Conservation (phyloP, 2,329 filamentous ascomycete genomes). For the Venturiaceae sp. region DNA sequence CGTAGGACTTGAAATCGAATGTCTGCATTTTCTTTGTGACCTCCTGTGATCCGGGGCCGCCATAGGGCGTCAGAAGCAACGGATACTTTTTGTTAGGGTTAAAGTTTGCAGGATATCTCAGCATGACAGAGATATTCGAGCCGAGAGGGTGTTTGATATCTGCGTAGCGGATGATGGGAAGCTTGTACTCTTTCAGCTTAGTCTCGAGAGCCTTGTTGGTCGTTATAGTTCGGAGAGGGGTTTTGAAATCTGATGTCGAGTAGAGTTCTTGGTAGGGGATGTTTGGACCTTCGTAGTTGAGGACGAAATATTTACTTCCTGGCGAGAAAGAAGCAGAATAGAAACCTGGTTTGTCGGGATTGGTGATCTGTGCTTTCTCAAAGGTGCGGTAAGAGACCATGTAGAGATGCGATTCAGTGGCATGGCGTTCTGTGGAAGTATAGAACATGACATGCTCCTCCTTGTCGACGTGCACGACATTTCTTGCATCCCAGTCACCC, state of each 20-base stretch:
- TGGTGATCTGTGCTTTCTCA: constrained; percentile 34
- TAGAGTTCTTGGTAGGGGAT: constrained; percentile 63
- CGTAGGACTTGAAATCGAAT: constrained; percentile 42
- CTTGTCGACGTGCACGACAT: constrained; percentile 51
- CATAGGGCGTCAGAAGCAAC: constrained; percentile 57
- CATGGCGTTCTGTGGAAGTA: constrained; percentile 54
- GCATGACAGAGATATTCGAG: constrained; percentile 53
- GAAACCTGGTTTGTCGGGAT: constrained; percentile 47
- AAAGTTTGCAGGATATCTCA: constrained; percentile 56
- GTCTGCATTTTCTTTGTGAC: constrained; percentile 38
- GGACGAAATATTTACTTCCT: constrained; percentile 53
- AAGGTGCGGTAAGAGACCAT: constrained; percentile 47
- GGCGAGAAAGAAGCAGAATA: constrained; percentile 59
- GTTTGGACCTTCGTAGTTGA: constrained; percentile 55
- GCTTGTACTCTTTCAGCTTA: constrained; percentile 48
- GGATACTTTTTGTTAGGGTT: constrained; percentile 54
- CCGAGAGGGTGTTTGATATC: constrained; percentile 53
- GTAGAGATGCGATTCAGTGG: constrained; percentile 59
- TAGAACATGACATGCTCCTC: constrained; percentile 51
- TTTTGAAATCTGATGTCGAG: constrained; percentile 40
- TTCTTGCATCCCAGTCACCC: constrained; percentile 56
- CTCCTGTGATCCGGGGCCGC: constrained; percentile 54
- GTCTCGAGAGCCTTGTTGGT: constrained; percentile 49
- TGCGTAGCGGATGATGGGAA: constrained; percentile 56
- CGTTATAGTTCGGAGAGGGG: constrained; percentile 47